Conservation (phyloP, 1,284 basidiomycete species). For the Clitocybe nebularis region DNA sequence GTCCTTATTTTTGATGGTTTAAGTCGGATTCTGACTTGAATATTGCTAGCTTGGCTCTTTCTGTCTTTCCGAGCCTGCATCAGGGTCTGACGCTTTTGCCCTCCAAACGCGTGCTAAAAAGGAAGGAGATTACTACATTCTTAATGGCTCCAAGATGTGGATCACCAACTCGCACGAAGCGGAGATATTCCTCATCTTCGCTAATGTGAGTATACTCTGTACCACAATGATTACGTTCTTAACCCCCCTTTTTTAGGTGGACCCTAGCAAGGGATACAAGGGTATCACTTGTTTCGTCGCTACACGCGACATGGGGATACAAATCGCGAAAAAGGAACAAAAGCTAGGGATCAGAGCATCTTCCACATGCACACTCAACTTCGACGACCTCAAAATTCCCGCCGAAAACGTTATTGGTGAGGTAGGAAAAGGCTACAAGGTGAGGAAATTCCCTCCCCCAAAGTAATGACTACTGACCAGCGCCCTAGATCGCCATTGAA, state of each 20-base stretch:
- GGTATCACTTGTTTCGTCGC: conserved; percentile 98
- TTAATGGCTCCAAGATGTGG: conserved; percentile 99
- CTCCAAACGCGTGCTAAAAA: conserved; percentile 90
- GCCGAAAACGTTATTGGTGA: conserved; percentile 93
- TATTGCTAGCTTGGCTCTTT: conserved; percentile 83
- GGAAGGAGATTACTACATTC: conserved; percentile 77
- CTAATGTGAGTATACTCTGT: conserved; percentile 70
- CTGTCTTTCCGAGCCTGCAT: conserved; percentile 90
- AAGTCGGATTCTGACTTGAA: conserved; percentile 2
- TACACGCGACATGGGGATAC: conserved; percentile 94
- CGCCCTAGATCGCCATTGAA: conserved; percentile 82
- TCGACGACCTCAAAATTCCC: conserved; percentile 93
- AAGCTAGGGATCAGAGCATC: conserved; percentile 97
- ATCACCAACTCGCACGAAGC: conserved; percentile 98
- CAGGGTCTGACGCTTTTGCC: conserved; percentile 96
- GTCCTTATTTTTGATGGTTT: too few species aligned
- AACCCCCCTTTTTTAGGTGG: conserved; percentile 46
- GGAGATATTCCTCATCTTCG: conserved; percentile 92
- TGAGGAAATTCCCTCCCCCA: conserved; percentile 17
- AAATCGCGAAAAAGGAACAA: conserved; percentile 98
- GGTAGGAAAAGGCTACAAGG: conserved; percentile 94
- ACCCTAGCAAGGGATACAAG: conserved; percentile 96
- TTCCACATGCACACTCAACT: conserved; percentile 95
- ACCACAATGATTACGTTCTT: too few species aligned
- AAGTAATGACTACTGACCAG: neutral